These are phyloP conservation scores for Ampelocalamus luodianensis DNA, from an alignment of 176 grass and related monocot species.

Conservation along the genomic window DNA sequence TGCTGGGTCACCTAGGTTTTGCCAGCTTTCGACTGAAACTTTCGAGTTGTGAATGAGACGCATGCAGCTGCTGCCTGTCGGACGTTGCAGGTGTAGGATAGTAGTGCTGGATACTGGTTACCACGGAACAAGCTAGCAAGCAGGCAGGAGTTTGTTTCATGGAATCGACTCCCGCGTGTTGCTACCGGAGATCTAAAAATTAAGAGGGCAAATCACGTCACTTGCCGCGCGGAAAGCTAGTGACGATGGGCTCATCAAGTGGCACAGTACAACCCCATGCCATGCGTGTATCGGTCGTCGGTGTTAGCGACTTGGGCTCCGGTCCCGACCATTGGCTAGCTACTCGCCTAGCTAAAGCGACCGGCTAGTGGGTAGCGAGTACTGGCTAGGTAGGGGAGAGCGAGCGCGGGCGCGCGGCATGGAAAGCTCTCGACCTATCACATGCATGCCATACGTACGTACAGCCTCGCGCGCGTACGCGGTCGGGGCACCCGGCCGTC, in stretches of 20 bases:
- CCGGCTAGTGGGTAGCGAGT: not conserved
- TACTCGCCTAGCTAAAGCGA: not conserved
- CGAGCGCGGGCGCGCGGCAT: not conserved
- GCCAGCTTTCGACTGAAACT: not conserved
- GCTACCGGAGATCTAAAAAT: not conserved
- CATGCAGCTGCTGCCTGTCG: not conserved
- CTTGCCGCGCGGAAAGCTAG: not conserved
- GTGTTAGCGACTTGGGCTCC: not conserved
- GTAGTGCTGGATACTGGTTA: not conserved
- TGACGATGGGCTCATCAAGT: not conserved
- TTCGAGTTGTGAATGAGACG: not conserved
- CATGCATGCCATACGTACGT: not conserved
- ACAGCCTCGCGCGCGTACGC: not conserved
- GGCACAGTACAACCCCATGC: not conserved
- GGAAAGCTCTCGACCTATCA: not conserved
- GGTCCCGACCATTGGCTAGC: not conserved
- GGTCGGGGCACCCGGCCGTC: not conserved
- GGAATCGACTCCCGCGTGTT: not conserved
- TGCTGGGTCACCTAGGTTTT: slow-evolving; percentile 28
- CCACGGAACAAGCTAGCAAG: not conserved
- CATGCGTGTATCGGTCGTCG: not conserved
- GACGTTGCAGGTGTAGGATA: not conserved
- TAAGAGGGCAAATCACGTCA: not conserved
- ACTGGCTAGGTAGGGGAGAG: not conserved
- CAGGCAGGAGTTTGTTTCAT: not conserved